phyloP scores from a whole-genome alignment of 306 rosid genomes.

The Acacia acuminata region DNA sequence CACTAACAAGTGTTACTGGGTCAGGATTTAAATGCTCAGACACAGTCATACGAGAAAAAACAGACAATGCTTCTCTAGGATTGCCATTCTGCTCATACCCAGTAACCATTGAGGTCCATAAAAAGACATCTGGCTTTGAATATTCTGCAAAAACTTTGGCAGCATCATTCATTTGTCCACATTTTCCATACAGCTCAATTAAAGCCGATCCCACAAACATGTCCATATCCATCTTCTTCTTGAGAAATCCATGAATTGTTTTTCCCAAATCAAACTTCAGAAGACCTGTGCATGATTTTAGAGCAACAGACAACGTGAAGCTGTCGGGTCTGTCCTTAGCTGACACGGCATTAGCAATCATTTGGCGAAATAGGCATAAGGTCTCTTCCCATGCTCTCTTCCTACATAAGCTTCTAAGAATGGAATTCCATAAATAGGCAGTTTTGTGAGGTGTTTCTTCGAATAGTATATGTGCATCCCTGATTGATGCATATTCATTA shows the following conservation, averaged over 20 bases:
- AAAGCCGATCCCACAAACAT: slow-evolving; percentile 75
- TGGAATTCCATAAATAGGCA: slow-evolving; percentile 64
- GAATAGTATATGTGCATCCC: slow-evolving; percentile 54
- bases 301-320: slow-evolving; percentile 58
- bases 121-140: slow-evolving; percentile 61
- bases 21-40: slow-evolving; percentile 44
- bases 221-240: slow-evolving; percentile 51
- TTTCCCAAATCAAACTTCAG: slow-evolving; percentile 48
- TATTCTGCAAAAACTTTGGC: slow-evolving; percentile 55
- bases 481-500: slow-evolving; percentile 44
- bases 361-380: slow-evolving; percentile 46
- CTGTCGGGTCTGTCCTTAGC: slow-evolving; percentile 53
- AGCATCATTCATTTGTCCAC: slow-evolving; percentile 66
- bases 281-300: slow-evolving; percentile 64
- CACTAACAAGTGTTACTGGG: slow-evolving; percentile 70
- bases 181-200: slow-evolving; percentile 66
- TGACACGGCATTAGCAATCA: slow-evolving; percentile 39
- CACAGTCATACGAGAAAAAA: slow-evolving; percentile 58
- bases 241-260: slow-evolving; percentile 61
- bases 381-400: slow-evolving; percentile 58
- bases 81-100: slow-evolving; percentile 67
- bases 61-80: slow-evolving; percentile 56
- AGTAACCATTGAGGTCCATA: slow-evolving; percentile 69
- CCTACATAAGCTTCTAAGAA: slow-evolving; percentile 55
- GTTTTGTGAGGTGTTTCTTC: slow-evolving; percentile 58